These are phyloP conservation scores for Ogataea siamensis DNA, from an alignment of 805 yeast genomes.

Conservation along the genomic window DNA sequence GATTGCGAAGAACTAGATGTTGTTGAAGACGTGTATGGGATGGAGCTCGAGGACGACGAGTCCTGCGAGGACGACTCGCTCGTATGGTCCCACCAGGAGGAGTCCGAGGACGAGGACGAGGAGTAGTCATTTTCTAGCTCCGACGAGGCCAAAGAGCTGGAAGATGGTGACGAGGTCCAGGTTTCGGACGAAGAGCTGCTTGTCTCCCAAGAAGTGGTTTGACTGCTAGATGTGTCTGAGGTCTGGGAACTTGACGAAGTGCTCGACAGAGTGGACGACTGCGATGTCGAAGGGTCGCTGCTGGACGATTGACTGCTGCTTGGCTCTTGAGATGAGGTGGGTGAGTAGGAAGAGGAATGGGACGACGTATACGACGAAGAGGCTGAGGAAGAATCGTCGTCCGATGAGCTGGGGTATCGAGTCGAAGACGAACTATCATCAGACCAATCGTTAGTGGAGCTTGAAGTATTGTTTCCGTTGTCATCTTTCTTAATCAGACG, in stretches of 20 bases:
- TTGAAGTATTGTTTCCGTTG: not conserved
- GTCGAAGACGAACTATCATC: not conserved
- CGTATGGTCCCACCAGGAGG: too few relatives aligned
- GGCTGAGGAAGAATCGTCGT: not conserved
- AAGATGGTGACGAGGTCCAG: not conserved
- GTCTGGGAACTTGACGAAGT: not conserved
- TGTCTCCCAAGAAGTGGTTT: constrained; percentile 9
- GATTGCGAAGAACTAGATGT: constrained; percentile 6
- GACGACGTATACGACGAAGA: not conserved
- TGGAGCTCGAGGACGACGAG: not conserved
- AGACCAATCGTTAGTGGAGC: not conserved
- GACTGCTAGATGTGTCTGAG: constrained; percentile 5
- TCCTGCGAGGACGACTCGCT: not conserved
- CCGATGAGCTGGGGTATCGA: not conserved
- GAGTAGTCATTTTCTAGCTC: not conserved
- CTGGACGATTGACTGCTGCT: constrained; percentile 1
- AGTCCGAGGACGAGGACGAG: too few relatives aligned
- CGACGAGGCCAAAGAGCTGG: not conserved
- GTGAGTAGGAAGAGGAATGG: not conserved
- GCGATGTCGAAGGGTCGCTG: not conserved
- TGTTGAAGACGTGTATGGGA: constrained; percentile 1
- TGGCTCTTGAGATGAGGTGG: not conserved
- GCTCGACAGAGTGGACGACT: not conserved
- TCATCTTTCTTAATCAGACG: constrained; percentile 8
- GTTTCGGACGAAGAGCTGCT: constrained; percentile 14